phyloP scores from a whole-genome alignment of 768 basidiomycete genomes.

The Panaeolus cyanescens region DNA sequence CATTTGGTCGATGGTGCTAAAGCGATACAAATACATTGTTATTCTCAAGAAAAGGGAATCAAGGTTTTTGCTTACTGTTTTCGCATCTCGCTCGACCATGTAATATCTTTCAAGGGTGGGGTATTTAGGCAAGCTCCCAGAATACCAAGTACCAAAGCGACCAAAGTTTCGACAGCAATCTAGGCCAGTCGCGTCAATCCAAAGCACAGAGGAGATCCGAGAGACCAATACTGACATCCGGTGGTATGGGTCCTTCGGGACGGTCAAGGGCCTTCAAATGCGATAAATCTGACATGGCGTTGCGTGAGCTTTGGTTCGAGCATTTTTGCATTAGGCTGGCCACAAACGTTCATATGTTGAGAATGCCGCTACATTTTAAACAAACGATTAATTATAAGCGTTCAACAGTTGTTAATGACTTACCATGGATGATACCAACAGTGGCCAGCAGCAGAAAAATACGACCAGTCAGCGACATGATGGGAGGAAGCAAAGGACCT shows the following conservation, averaged over 20 bases:
- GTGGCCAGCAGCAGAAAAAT: conserved; percentile 47
- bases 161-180: conserved; percentile 35
- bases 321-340: background rate
- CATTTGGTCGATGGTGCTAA: conserved; percentile 80
- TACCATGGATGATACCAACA: conserved; percentile 57
- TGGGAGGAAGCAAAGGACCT: background rate
- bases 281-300: conserved; percentile 59
- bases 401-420: conserved; percentile 12
- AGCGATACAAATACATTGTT: conserved; percentile 7
- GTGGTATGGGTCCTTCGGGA: conserved; percentile 67
- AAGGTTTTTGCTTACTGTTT: conserved; percentile 54
- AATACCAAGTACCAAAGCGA: conserved; percentile 67
- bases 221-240: conserved; percentile 46
- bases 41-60: conserved; percentile 3
- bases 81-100: conserved; percentile 90
- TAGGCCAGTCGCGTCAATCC: background rate
- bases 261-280: conserved; percentile 74
- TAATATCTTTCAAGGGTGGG: conserved; percentile 74
- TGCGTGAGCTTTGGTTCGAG: conserved; percentile 1
- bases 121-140: conserved; percentile 74
- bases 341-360: conserved; percentile 79
- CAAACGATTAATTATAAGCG: conserved; percentile 7
- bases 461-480: conserved; percentile 45
- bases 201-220: background rate
- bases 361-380: conserved; percentile 58